These are phyloP conservation scores for Zygosaccharomyces pseudobailii DNA, from an alignment of 1,139 yeast species.

Conservation along the genomic window DNA sequence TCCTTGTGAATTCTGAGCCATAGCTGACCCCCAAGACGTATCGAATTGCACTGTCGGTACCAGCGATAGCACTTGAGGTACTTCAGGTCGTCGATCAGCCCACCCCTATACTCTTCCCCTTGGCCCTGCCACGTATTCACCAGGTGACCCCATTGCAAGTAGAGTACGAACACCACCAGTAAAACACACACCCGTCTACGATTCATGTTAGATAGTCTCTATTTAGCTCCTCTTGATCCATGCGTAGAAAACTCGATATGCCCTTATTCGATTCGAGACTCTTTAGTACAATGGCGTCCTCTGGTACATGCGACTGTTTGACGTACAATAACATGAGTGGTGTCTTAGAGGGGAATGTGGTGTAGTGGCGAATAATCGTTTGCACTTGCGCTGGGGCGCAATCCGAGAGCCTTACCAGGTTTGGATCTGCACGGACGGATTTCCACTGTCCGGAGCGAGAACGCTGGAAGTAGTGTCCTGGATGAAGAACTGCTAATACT, in stretches of 20 bases:
- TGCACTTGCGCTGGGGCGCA: constrained; percentile 19
- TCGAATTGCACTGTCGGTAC: constrained; percentile 13
- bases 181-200: background rate
- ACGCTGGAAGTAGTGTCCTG: constrained; percentile 25
- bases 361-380: constrained; percentile 20
- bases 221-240: constrained; percentile 20
- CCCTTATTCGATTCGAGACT: constrained; percentile 21
- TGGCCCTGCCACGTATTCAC: background rate
- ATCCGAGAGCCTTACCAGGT: constrained; percentile 6
- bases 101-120: constrained; percentile 12
- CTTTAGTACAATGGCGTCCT: constrained; percentile 14
- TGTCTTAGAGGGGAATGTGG: constrained; percentile 25
- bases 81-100: constrained; percentile 17
- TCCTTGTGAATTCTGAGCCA: constrained; percentile 18
- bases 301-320: constrained; percentile 16
- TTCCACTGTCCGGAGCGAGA: constrained; percentile 22
- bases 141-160: background rate
- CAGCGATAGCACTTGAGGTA: constrained; percentile 17
- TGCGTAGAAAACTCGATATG: constrained; percentile 18
- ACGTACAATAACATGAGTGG: constrained; percentile 31
- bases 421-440: constrained; percentile 15
- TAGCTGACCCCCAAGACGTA: constrained; percentile 4
- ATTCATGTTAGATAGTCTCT: constrained; percentile 1
- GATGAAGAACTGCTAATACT: constrained; percentile 26
- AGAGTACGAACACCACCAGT: background rate